These are phyloP conservation scores for Agaricus bisporus DNA, from an alignment of 768 basidiomycete species.

Conservation along the genomic window DNA sequence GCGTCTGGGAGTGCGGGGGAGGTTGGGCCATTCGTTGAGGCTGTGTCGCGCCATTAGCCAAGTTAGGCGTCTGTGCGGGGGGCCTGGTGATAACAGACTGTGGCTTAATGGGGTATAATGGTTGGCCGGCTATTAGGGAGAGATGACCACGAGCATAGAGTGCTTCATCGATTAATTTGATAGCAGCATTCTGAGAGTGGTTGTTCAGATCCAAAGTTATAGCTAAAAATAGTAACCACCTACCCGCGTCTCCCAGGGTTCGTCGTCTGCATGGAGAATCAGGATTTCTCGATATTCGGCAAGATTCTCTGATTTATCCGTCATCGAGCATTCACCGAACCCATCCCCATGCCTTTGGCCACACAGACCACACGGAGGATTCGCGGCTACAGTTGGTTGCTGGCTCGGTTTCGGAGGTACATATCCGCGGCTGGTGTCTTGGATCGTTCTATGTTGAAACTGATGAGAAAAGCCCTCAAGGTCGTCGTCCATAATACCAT, in stretches of 20 bases:
- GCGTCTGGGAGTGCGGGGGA: neutral
- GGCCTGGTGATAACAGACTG: constrained; percentile 12
- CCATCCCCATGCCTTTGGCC: constrained; percentile 38
- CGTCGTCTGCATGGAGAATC: constrained; percentile 55
- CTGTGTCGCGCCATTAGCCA: neutral
- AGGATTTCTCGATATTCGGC: constrained; percentile 66
- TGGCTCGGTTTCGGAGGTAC: constrained; percentile 8
- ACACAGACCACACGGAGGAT: constrained; percentile 55
- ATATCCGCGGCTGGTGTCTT: neutral
- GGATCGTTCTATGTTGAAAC: constrained; percentile 10
- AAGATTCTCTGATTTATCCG: constrained; percentile 56
- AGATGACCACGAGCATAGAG: constrained; percentile 51
- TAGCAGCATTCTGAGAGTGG: constrained; percentile 49
- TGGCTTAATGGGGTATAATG: constrained; percentile 46
- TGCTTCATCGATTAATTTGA: constrained; percentile 63
- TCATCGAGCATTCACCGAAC: constrained; percentile 54
- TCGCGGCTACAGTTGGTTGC: constrained; percentile 11
- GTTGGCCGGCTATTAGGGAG: constrained; percentile 55
- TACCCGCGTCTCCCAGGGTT: constrained; percentile 62
- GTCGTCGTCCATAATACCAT: constrained; percentile 14
- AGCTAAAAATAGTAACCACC: constrained; percentile 13
- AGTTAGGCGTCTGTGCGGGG: constrained; percentile 13
- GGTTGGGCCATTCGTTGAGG: neutral
- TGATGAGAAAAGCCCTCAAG: constrained; percentile 10
- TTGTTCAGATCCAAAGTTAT: constrained; percentile 9